Evolutionary conservation across 177 flowering plant genomes (phyloP).

Genomic region (Vitis hybrid): DNA sequence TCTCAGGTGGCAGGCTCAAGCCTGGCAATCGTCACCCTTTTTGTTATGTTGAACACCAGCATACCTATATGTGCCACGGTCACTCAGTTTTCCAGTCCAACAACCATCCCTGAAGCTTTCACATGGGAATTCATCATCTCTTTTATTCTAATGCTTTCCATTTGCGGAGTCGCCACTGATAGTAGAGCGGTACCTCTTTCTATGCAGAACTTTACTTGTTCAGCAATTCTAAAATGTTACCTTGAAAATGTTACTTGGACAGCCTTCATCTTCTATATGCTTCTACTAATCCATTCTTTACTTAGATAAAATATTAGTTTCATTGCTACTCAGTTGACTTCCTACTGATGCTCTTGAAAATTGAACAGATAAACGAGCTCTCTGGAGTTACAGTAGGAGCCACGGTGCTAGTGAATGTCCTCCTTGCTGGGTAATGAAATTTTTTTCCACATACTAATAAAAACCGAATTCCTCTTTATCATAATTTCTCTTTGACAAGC

Average conservation of each 20-base stretch:
- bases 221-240: too few relatives aligned
- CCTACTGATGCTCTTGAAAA: neutral
- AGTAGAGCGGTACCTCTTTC: slow-evolving; percentile 29
- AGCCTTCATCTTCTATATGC: too few relatives aligned
- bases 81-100: slow-evolving; percentile 14
- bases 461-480: too few relatives aligned
- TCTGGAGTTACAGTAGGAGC: slow-evolving; percentile 41
- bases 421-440: slow-evolving; percentile 35
- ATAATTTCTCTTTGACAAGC: too few relatives aligned
- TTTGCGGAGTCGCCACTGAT: slow-evolving; percentile 47
- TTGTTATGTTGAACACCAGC: slow-evolving; percentile 13
- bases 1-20: slow-evolving; percentile 35
- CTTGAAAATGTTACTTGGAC: too few relatives aligned
- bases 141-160: slow-evolving; percentile 39
- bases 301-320: too few relatives aligned
- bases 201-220: too few relatives aligned
- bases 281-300: too few relatives aligned
- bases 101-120: slow-evolving; percentile 23
- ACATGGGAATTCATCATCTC: slow-evolving; percentile 38
- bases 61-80: slow-evolving; percentile 1
- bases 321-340: too few relatives aligned
- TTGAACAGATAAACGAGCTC: slow-evolving; percentile 26
- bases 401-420: slow-evolving; percentile 23
- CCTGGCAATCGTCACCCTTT: slow-evolving; percentile 30
- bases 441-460: neutral